These are phyloP conservation scores for Quercus suber DNA, from an alignment of 306 rosid genomes.

Conservation along the genomic window DNA sequence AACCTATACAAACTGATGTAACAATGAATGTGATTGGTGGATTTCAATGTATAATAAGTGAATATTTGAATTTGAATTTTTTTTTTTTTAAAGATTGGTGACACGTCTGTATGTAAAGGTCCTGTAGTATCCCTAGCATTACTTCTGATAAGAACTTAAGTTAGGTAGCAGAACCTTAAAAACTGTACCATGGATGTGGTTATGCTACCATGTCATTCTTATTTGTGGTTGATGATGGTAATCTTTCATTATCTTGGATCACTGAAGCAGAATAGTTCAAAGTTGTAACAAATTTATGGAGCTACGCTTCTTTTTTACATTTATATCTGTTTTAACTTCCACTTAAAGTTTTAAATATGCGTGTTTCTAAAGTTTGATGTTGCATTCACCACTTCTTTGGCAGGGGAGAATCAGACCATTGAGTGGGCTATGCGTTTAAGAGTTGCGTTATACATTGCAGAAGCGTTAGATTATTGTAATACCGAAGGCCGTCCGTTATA, in stretches of 20 bases:
- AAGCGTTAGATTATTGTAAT: conserved; percentile 68
- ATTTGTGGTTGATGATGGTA: background rate
- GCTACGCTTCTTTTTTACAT: background rate
- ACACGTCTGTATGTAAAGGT: no score
- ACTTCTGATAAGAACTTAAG: background rate
- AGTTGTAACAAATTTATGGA: background rate
- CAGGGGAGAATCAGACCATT: conserved; percentile 86
- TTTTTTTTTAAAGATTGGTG: no score
- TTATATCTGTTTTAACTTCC: background rate
- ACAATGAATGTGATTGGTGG: no score
- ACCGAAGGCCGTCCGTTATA: conserved; percentile 61
- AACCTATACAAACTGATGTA: no score
- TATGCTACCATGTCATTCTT: background rate
- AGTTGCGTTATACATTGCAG: conserved; percentile 67
- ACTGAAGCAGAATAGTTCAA: no score
- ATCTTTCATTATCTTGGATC: background rate
- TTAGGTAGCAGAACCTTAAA: background rate
- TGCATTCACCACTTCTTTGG: conserved; percentile 14
- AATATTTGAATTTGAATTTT: no score
- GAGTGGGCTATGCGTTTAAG: conserved; percentile 83
- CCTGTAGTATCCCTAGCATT: no score
- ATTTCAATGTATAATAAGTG: no score
- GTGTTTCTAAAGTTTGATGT: background rate
- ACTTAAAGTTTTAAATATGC: background rate
- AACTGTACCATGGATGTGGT: background rate